Base-by-base conservation (phyloP, 2,329 filamentous ascomycete species). In the Lachnellula hyalina region DNA sequence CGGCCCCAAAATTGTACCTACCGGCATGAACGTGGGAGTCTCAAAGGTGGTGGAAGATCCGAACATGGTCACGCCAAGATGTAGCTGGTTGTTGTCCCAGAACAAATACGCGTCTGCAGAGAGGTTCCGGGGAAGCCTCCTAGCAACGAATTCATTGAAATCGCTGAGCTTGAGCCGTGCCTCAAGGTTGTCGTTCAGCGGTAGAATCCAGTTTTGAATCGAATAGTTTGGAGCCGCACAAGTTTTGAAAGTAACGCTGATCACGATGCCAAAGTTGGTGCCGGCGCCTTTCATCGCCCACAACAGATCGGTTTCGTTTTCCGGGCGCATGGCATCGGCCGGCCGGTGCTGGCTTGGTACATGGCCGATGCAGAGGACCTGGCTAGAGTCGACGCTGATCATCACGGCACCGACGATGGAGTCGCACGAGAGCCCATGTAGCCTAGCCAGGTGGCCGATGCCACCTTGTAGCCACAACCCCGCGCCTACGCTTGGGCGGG, bases 401-500 rank as follows among this genome's bases (percentile, higher is more conserved):
- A 86, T 12, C 2, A 85, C 74, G 19, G 78, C 82, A 58, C 83
- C 82, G n/a, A 85, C 65, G 46, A 86, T 78, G 45, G 75, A 65
- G 59, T 86, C 83, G 59, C 80, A 85, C 2, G 81, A 58, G 12
- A 87, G 79, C 1, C 83, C 82, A 58, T 82, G 67, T 8, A 62
- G 38, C 50, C 62, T 58, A 36, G 55, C 47, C 11, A 64, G 50
- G 44, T 63, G 60, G 2, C 83, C 82, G 48, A 86, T 82, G 51
- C 83, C 83, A 41, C 84, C 84, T 71, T 86, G 82, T 47, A 87
- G 71, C 81, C 81, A 86, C 14, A 83, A 61, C 0, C 84, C 84
- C 0, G 80, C 77, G 2, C 84, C 83, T 25, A 86, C 81, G 59
- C 82, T 85, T 58, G 83, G 83, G 5, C 83, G 79, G 25, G 80